Base-by-base conservation (phyloP, 2,329 filamentous ascomycete genomes). In the Penicillium sp. region DNA sequence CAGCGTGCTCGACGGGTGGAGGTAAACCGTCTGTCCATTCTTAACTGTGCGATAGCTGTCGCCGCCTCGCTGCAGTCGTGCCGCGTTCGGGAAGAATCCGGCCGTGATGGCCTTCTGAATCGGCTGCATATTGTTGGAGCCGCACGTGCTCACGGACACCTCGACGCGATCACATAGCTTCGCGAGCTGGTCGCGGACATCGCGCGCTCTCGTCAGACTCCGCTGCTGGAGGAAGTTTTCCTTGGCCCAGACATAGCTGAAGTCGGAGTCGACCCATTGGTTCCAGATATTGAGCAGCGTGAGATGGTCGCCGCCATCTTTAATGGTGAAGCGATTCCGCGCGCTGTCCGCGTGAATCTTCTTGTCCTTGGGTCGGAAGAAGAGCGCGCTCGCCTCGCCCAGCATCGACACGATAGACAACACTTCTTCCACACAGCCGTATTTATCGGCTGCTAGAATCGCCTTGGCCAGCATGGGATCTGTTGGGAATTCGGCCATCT, bases 351-450 rank as follows among this genome's bases (percentile, higher is more conserved):
- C 93, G 63, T 96, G 88, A 26, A 96, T 85, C 68, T 95, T 95
- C 75, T 97, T 96, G 72, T 98, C 90, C 66, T 96, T 95, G 19
- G 93, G 90, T 0, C 89, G 80, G 77, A 94, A 95, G 75, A 96
- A 98, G 5, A 98, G 78, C 0, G 89, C 84, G 4, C 85, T 88
- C 2, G 87, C 82, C 71, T 97, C 93, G 53, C 86, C 83, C 0
- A 97, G 79, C 87, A 97, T 95, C 35, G 90, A 83, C n/a, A 97
- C 88, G 43, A 97, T 88, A 0, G 87, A 89, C n/a, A 98, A 74
- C 0, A 97, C 82, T 69, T 98, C 93, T 52, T 95, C 88, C 0
- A 95, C 88, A 60, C 91, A 96, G 15, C 87, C 87, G 58, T 91
- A 86, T 60, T 88, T 86, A 68, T 93, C 87, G 0, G 91, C 88